These are phyloP conservation scores for Fusarium dimerum DNA, from an alignment of 2,329 filamentous ascomycete species.

Conservation along the genomic window DNA sequence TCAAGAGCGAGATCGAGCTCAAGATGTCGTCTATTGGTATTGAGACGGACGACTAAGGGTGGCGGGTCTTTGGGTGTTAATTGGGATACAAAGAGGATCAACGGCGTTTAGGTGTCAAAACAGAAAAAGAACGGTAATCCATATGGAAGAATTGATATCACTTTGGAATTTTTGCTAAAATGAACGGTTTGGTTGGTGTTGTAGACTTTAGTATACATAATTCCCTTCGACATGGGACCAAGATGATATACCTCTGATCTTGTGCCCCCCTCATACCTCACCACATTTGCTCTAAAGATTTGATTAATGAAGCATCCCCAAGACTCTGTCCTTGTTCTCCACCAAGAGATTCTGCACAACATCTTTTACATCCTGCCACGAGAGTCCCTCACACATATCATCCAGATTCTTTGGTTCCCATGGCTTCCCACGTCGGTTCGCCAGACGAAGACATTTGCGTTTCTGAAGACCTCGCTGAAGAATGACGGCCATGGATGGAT, in stretches of 20 bases:
- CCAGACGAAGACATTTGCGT: conserved; percentile 17
- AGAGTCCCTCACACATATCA: conserved; percentile 35
- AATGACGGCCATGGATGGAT: conserved; percentile 34
- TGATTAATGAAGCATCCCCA: conserved; percentile 19
- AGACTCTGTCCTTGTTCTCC: conserved; percentile 20
- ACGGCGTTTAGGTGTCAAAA: neutral
- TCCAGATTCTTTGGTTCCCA: conserved; percentile 30
- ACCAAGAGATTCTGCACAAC: conserved; percentile 35
- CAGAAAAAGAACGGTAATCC: too few relatives aligned
- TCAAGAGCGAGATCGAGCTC: conserved; percentile 46
- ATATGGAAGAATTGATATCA: too few relatives aligned
- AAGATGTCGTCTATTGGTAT: conserved; percentile 47
- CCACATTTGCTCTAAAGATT: neutral
- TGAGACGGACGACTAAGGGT: conserved; percentile 37
- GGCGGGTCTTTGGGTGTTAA: neutral
- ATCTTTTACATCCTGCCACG: conserved; percentile 37
- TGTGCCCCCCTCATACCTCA: neutral
- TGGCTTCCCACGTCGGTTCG: conserved; percentile 1
- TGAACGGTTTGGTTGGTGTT: neutral
- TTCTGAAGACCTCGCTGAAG: conserved; percentile 35
- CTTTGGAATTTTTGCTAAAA: too few relatives aligned
- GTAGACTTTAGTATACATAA: neutral
- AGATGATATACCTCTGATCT: neutral
- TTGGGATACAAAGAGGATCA: neutral
- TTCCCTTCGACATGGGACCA: neutral